A percentile compares a stretch with the other conserved stretches of the same genome.
Evolutionary conservation across 2,329 filamentous ascomycete genomes (phyloP).

Genomic region (Fusarium annulatum): DNA sequence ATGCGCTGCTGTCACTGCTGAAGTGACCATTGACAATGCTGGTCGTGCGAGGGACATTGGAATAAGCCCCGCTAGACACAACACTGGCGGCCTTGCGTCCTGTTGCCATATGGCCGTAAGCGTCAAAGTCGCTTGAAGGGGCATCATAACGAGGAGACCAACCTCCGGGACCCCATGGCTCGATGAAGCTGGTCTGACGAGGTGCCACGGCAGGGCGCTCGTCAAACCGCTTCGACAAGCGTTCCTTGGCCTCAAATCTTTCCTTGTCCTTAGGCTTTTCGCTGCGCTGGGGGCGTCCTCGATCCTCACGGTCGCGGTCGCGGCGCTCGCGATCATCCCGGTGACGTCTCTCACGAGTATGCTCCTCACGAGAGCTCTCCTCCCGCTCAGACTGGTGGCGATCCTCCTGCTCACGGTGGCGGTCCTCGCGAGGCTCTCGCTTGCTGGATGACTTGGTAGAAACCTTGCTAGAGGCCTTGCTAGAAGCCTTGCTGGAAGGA

Average conservation of each 20-base stretch:
- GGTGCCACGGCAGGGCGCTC: slow-evolving; percentile 44
- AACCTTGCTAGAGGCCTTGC: slow-evolving; percentile 46
- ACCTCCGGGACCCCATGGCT: slow-evolving; percentile 49
- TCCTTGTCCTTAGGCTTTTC: slow-evolving; percentile 47
- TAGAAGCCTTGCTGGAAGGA: slow-evolving; percentile 45
- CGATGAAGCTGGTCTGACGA: slow-evolving; percentile 51
- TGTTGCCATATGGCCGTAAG: slow-evolving; percentile 44
- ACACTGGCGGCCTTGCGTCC: slow-evolving; percentile 44
- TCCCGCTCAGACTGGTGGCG: slow-evolving; percentile 37
- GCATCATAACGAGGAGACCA: slow-evolving; percentile 44
- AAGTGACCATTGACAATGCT: slow-evolving; percentile 45
- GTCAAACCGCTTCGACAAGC: slow-evolving; percentile 53
- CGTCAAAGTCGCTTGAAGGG: slow-evolving; percentile 42
- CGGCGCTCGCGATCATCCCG: slow-evolving; percentile 43
- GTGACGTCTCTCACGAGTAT: slow-evolving; percentile 30
- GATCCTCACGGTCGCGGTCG: slow-evolving; percentile 42
- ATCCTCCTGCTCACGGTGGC: slow-evolving; percentile 39
- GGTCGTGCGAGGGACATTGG: slow-evolving; percentile 47
- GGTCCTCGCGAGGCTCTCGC: slow-evolving; percentile 44
- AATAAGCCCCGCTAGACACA: slow-evolving; percentile 40
- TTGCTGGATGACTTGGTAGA: slow-evolving; percentile 38
- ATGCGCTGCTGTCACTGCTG: slow-evolving; percentile 46
- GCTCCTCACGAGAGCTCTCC: slow-evolving; percentile 39
- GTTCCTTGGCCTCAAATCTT: slow-evolving; percentile 49
- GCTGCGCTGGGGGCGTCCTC: slow-evolving; percentile 31